Base-by-base conservation (phyloP, 306 rosid species). In the Cucurbita argyrosperma region DNA sequence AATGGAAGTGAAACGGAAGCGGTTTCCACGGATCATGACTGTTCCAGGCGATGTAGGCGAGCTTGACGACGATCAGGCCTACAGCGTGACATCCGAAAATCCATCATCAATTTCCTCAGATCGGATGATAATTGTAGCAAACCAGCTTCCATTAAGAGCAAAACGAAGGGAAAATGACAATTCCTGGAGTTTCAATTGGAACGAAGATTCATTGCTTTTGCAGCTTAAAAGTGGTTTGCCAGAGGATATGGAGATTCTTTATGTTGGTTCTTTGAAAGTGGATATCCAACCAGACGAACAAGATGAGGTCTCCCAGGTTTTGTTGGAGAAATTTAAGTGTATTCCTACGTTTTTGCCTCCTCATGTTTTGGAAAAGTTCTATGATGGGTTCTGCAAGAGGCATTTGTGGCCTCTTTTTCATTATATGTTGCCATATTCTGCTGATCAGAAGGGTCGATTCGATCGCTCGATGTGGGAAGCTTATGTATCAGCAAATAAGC, bases 401-500 rank as follows among this genome's bases (percentile, higher is more conserved):
- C 85, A 88, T 35, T 82, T 90, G 61, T 90, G 96, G 96, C 96
- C 96, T n/a, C 85, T 88, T 39, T 88, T 90, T 81, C 96, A 90
- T 82, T 88, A 88, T 80, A 86, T 82, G 93, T 60, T 90, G 49
- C 96, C 93, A 14, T 84, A 86, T 72, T 80, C 93, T 46, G 83
- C 90, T 0, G 88, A 85, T 74, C 87, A 85, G 80, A 78, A 84
- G 74, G 90, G 83, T 50, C 85, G 86, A 55, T 90, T 86, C 74
- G 96, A 90, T 67, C 87, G 88, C 54, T 64, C 84, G 57, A 70
- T 84, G 79, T 90, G 96, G 96, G 92, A 88, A 82, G 88, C 94
- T 46, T 90, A 90, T 69, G 88, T 90, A 67, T 78, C 80, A 60
- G 91, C 91, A 49, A 90, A 90, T 83, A 88, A 90, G 70, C 72